Evolutionary conservation across 106 monocot species (phyloP).

Genomic region (Phalaenopsis aphrodite): DNA sequence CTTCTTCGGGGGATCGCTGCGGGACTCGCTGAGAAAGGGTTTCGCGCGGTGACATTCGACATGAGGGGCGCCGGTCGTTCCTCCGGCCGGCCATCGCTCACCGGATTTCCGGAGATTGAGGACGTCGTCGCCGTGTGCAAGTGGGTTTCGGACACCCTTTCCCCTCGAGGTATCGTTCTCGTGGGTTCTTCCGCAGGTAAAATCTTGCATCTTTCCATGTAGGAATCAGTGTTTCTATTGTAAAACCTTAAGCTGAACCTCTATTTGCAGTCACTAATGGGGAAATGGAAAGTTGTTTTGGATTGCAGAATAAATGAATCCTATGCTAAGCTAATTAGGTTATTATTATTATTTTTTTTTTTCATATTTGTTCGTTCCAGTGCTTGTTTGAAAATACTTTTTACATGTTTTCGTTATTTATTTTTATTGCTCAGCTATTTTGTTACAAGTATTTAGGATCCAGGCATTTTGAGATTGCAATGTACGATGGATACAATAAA

Average conservation of each 20-base stretch:
- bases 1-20: constrained; percentile 73
- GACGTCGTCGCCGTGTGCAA: constrained; percentile 69
- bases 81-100: constrained; percentile 70
- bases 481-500: too few relatives aligned
- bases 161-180: constrained; percentile 61
- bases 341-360: too few relatives aligned
- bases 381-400: too few relatives aligned
- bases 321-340: too few relatives aligned
- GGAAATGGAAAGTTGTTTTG: background rate
- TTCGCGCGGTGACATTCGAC: constrained; percentile 75
- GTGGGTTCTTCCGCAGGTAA: constrained; percentile 97
- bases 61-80: constrained; percentile 91
- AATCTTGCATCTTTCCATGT: background rate
- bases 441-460: too few relatives aligned
- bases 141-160: constrained; percentile 46
- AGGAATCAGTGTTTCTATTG: background rate
- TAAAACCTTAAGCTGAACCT: background rate
- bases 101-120: constrained; percentile 67
- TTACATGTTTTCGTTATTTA: too few relatives aligned
- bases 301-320: too few relatives aligned
- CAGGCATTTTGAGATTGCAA: too few relatives aligned
- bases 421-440: too few relatives aligned
- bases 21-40: constrained; percentile 53
- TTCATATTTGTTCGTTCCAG: too few relatives aligned
- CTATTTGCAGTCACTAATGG: background rate